Percentiles rank a stretch among this genome's conserved stretches.
Evolutionary conservation across 148 eudicot species (phyloP).

Genomic region (Camellia lanceoleosa): DNA sequence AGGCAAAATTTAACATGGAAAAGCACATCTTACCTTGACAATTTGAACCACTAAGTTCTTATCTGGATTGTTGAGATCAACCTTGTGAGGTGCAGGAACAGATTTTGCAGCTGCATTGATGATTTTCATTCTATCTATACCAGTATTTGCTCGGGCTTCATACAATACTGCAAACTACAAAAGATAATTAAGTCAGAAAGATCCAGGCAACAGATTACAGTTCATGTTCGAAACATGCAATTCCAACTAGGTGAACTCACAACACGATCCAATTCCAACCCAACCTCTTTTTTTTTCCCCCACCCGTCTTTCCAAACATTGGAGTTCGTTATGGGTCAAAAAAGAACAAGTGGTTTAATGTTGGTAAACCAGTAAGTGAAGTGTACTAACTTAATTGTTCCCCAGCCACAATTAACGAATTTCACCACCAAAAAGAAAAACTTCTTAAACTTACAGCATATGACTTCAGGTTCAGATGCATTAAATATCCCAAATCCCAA

Average conservation of each 20-base stretch:
- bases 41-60: constrained; percentile 81
- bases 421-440: neutral
- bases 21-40: constrained; percentile 53
- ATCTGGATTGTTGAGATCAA: constrained; percentile 88
- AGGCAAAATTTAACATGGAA: neutral
- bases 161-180: constrained; percentile 85
- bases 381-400: neutral
- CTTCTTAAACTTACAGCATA: neutral
- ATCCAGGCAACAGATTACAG: constrained; percentile 9
- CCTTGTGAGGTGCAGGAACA: constrained; percentile 86
- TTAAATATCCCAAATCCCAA: neutral
- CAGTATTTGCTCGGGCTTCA: constrained; percentile 95
- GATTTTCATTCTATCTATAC: constrained; percentile 84
- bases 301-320: no score
- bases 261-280: no score
- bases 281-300: no score
- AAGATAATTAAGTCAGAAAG: constrained; percentile 4
- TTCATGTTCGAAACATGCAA: no score
- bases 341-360: neutral
- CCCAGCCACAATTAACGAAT: neutral
- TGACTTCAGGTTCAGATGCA: neutral
- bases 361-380: neutral
- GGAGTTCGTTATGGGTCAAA: no score
- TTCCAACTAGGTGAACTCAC: no score
- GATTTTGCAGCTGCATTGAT: constrained; percentile 85